Evolutionary conservation across 2,329 filamentous ascomycete genomes (phyloP).

Genomic region (Apiospora rasikravindrae): DNA sequence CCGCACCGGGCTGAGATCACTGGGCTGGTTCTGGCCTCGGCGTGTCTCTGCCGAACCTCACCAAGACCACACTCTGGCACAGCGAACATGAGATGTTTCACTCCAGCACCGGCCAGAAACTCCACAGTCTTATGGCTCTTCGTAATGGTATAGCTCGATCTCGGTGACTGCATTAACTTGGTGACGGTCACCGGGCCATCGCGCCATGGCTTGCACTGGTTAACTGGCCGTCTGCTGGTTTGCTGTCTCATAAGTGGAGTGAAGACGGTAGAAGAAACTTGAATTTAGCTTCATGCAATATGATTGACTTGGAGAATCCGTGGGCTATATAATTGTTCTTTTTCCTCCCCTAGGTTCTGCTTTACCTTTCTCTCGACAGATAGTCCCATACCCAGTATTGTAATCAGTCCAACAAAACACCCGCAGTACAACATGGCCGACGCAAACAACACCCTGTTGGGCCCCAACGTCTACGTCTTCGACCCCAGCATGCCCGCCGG

Average conservation of each 20-base stretch:
- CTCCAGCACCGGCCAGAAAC: neutral
- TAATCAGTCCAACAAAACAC: neutral
- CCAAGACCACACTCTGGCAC: neutral
- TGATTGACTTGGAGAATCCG: neutral
- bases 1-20: neutral
- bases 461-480: constrained; percentile 41
- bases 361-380: neutral
- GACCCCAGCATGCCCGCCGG: constrained; percentile 36
- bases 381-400: neutral
- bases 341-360: neutral
- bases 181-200: neutral
- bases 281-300: constrained; percentile 7
- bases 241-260: constrained; percentile 15
- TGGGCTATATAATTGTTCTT: neutral
- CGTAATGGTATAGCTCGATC: neutral
- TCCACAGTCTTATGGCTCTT: neutral
- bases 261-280: neutral
- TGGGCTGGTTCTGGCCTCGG: neutral
- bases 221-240: neutral
- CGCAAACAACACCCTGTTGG: constrained; percentile 38
- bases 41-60: neutral
- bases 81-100: neutral
- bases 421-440: neutral
- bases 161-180: neutral
- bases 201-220: neutral